phyloP scores from a whole-genome alignment of 306 rosid species.

The Argentina anserina region DNA sequence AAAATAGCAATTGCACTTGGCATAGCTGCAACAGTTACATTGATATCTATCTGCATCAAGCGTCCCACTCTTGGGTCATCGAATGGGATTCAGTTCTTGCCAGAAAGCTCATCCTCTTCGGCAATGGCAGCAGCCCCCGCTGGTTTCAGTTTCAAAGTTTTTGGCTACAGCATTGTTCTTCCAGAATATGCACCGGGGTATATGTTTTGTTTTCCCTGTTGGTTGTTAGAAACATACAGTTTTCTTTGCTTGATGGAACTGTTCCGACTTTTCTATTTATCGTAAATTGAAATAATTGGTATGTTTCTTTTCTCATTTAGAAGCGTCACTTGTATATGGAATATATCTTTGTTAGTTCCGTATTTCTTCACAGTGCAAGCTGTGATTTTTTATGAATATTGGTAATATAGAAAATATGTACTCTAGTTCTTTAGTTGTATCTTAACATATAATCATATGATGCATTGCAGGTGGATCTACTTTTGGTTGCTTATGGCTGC shows the following conservation, averaged over 20 bases:
- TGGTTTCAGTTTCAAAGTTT: slow-evolving; percentile 47
- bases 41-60: slow-evolving; percentile 37
- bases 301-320: not conserved
- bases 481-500: slow-evolving; percentile 81
- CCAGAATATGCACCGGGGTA: slow-evolving; percentile 70
- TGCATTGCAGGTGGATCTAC: slow-evolving; percentile 58
- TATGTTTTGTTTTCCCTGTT: not conserved
- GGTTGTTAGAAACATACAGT: not conserved
- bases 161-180: slow-evolving; percentile 45
- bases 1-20: slow-evolving; percentile 50
- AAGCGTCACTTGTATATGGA: not conserved
- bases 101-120: slow-evolving; percentile 48
- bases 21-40: slow-evolving; percentile 45
- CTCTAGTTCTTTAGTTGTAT: not conserved
- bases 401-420: not conserved
- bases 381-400: not conserved
- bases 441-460: not conserved
- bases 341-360: slow-evolving; percentile 3
- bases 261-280: not conserved
- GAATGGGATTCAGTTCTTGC: slow-evolving; percentile 37
- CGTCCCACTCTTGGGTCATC: slow-evolving; percentile 39
- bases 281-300: not conserved
- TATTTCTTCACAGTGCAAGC: not conserved
- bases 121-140: slow-evolving; percentile 28
- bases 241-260: not conserved